Conservation (phyloP, 2,329 filamentous ascomycete species). For the Phialophora macrospora region DNA sequence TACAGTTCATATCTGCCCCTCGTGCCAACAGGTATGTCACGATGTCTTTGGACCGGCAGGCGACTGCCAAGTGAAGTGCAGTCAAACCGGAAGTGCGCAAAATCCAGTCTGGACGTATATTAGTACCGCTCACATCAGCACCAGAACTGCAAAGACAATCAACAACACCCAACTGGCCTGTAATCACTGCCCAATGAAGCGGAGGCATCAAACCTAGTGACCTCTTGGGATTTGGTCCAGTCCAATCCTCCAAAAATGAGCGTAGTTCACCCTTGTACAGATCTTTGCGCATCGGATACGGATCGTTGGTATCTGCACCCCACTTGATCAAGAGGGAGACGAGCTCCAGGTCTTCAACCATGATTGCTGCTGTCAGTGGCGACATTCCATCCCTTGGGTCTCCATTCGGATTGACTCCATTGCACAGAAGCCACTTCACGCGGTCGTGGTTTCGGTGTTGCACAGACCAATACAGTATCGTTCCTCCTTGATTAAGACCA, state of each 20-base stretch:
- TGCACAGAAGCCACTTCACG: not conserved
- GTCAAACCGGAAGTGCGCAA: not conserved
- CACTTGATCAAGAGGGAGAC: conserved; percentile 12
- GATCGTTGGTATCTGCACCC: conserved; percentile 7
- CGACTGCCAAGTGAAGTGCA: conserved; percentile 3
- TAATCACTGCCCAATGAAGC: not conserved
- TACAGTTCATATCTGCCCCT: conserved; percentile 8
- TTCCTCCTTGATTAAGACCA: not conserved
- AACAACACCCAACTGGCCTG: conserved; percentile 2
- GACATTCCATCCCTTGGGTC: not conserved
- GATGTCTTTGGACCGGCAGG: not conserved
- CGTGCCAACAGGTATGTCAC: not conserved
- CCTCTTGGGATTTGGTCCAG: not conserved
- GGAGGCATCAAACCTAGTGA: not conserved
- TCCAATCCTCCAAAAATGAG: not conserved
- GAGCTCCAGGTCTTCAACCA: conserved; percentile 1
- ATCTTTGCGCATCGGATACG: not conserved
- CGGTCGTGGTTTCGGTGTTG: not conserved
- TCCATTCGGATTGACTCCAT: conserved; percentile 5
- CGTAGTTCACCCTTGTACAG: not conserved
- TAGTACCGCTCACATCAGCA: conserved; percentile 10
- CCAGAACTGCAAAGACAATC: conserved; percentile 5
- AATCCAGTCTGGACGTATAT: not conserved
- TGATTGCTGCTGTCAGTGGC: conserved; percentile 7
- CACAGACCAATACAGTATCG: conserved; percentile 9